Evolutionary conservation across 2,329 filamentous ascomycete genomes (phyloP).

Genomic region (Waltergamsia citrina): DNA sequence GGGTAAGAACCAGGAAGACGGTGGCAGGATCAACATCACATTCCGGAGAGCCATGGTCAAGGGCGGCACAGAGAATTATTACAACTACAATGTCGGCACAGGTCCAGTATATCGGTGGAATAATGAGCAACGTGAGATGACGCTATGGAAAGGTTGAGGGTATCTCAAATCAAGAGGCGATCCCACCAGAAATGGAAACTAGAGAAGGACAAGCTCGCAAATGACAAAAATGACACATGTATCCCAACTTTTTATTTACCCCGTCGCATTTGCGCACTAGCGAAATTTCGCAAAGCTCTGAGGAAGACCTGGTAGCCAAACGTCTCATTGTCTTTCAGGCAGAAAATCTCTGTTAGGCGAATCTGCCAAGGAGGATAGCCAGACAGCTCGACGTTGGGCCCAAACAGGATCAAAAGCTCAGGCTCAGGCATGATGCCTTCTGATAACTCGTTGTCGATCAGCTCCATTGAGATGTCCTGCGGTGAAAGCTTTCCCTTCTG

Average conservation of each 20-base stretch:
- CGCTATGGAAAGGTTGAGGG: slow-evolving; percentile 21
- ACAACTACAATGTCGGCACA: slow-evolving; percentile 70
- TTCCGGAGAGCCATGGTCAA: slow-evolving; percentile 63
- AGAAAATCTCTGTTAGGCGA: slow-evolving; percentile 87
- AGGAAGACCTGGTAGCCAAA: slow-evolving; percentile 95
- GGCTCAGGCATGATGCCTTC: slow-evolving; percentile 78
- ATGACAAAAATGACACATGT: neutral
- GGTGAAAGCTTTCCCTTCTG: slow-evolving; percentile 77
- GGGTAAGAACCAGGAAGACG: slow-evolving; percentile 51
- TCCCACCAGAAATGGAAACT: slow-evolving; percentile 4
- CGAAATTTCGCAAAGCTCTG: slow-evolving; percentile 72
- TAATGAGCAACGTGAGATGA: slow-evolving; percentile 39
- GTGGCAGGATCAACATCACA: slow-evolving; percentile 67
- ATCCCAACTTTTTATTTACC: slow-evolving; percentile 46
- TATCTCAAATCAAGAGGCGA: slow-evolving; percentile 8
- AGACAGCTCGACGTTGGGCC: slow-evolving; percentile 71
- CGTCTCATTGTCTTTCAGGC: slow-evolving; percentile 63
- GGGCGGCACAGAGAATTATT: slow-evolving; percentile 73
- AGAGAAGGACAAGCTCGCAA: no score
- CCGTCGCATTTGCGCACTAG: slow-evolving; percentile 80
- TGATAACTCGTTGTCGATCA: slow-evolving; percentile 82
- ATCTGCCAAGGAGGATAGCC: slow-evolving; percentile 98
- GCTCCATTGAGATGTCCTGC: slow-evolving; percentile 71
- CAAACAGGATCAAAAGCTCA: slow-evolving; percentile 81
- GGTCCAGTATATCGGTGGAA: slow-evolving; percentile 65